Percentiles rank a stretch among this genome's conserved stretches.
Evolutionary conservation across 1,139 yeast species (phyloP).

Genomic region (Geotrichum reessii): DNA sequence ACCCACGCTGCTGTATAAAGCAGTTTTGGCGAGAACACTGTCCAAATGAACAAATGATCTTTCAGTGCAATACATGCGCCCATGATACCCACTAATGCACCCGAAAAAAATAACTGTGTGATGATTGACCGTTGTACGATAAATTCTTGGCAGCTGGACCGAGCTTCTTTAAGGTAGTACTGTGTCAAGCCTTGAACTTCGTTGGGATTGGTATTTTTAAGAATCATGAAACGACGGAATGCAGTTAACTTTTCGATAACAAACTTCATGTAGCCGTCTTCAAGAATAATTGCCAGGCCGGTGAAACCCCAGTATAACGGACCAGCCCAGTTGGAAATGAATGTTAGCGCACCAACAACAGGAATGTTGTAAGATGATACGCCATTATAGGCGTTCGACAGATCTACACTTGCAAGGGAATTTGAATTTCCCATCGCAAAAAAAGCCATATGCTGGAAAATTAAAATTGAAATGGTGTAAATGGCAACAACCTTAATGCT

Average conservation of each 20-base stretch:
- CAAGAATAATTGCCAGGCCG: slow-evolving; percentile 44
- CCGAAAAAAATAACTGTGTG: slow-evolving; percentile 50
- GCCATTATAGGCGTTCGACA: slow-evolving; percentile 91
- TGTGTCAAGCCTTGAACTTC: not conserved
- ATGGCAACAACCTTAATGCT: slow-evolving; percentile 22
- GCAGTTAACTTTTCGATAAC: slow-evolving; percentile 9
- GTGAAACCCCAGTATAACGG: slow-evolving; percentile 79
- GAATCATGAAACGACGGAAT: not conserved
- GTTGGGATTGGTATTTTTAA: not conserved
- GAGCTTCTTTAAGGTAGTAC: not conserved
- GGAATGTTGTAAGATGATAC: slow-evolving; percentile 59
- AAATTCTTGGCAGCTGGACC: slow-evolving; percentile 8
- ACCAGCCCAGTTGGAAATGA: slow-evolving; percentile 75
- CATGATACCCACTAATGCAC: slow-evolving; percentile 52
- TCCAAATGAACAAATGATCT: slow-evolving; percentile 91
- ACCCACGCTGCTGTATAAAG: slow-evolving; percentile 77
- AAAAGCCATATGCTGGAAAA: slow-evolving; percentile 69
- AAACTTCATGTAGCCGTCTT: slow-evolving; percentile 27
- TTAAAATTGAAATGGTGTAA: slow-evolving; percentile 28
- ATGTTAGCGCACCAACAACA: slow-evolving; percentile 74
- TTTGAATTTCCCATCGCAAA: slow-evolving; percentile 89
- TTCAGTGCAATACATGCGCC: slow-evolving; percentile 69
- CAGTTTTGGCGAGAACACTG: slow-evolving; percentile 91
- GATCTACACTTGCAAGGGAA: slow-evolving; percentile 83
- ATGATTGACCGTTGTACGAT: slow-evolving; percentile 33